Conservation (phyloP, 139 green algal species). For the Volvox reticuliferus region DNA sequence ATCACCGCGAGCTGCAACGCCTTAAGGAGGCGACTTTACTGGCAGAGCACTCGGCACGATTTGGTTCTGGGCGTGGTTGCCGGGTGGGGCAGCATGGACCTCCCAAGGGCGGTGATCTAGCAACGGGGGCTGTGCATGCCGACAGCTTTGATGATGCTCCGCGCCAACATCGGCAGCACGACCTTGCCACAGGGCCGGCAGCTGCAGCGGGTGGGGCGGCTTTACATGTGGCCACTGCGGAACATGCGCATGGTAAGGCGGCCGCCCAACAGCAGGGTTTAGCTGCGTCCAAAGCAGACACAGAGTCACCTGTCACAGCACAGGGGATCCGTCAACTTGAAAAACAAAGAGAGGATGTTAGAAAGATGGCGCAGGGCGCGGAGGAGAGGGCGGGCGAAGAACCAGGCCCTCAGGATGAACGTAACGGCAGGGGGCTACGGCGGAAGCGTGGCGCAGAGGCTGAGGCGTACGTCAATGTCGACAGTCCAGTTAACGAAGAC, state of each 20-base stretch:
- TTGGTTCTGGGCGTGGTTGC: too few relatives aligned
- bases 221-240: not conserved
- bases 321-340: not conserved
- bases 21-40: too few relatives aligned
- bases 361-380: not conserved
- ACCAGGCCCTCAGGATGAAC: not conserved
- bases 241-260: not conserved
- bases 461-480: not conserved
- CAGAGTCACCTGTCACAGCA: not conserved
- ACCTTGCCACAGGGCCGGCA: not conserved
- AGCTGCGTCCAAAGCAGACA: not conserved
- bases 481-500: not conserved
- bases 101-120: too few relatives aligned
- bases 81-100: too few relatives aligned
- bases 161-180: not conserved
- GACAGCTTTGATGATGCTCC: not conserved
- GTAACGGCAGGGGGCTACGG: too few relatives aligned
- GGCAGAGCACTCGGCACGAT: too few relatives aligned
- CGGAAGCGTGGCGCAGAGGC: not conserved
- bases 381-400: not conserved
- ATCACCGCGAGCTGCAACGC: too few relatives aligned
- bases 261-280: not conserved
- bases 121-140: too few relatives aligned
- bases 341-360: not conserved
- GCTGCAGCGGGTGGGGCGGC: too few relatives aligned